Conservation (phyloP, 345 rosid genomes). For the Euclidium syriacum region DNA sequence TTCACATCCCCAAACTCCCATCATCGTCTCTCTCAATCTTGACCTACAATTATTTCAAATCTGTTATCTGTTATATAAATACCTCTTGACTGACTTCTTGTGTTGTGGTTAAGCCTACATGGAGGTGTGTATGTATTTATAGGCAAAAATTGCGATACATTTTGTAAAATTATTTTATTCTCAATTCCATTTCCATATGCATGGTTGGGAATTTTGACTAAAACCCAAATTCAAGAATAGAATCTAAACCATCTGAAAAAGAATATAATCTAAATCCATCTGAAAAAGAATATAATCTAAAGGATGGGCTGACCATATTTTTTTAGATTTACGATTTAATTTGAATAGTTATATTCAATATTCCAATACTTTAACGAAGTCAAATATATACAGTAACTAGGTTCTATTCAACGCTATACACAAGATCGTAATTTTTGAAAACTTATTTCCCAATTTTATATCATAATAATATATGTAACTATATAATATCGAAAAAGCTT, state of each 20-base stretch:
- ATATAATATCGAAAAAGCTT: too few relatives aligned
- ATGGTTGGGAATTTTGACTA: slow-evolving; percentile 22
- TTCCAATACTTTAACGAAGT: slow-evolving; percentile 10
- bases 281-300: slow-evolving; percentile 20
- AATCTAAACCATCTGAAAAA: too few relatives aligned
- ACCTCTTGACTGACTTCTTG: slow-evolving; percentile 9
- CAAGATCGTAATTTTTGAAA: too few relatives aligned
- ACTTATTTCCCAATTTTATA: too few relatives aligned
- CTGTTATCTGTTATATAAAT: background rate
- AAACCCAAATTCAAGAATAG: slow-evolving; percentile 12
- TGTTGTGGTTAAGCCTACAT: slow-evolving; percentile 12
- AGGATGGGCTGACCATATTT: slow-evolving; percentile 16
- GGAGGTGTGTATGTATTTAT: background rate
- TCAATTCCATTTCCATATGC: slow-evolving; percentile 9
- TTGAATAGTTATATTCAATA: background rate
- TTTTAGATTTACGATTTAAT: background rate
- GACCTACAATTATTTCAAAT: background rate
- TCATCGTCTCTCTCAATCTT: background rate
- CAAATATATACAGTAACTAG: too few relatives aligned
- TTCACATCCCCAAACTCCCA: slow-evolving; percentile 4
- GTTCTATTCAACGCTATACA: too few relatives aligned
- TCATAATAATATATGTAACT: too few relatives aligned
- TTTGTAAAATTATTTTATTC: background rate
- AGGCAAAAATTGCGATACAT: background rate
- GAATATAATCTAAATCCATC: slow-evolving; percentile 22